Base-by-base conservation (phyloP, 2,329 filamentous ascomycete genomes). In the Cryphonectria radicalis region DNA sequence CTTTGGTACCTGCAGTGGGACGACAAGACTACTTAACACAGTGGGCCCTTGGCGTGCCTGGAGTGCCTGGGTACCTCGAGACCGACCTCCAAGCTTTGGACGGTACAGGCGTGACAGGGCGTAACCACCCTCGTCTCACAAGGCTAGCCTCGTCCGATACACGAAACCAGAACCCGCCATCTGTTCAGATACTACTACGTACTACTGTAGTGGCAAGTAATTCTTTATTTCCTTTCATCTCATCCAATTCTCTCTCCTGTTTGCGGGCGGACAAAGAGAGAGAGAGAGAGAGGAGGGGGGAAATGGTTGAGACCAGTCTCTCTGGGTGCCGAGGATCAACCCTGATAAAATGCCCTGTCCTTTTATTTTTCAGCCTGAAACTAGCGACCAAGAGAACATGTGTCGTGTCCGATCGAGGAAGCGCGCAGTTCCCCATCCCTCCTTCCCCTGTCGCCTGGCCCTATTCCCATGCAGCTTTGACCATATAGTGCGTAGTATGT, bases 81-180 rank as follows among this genome's bases (percentile, higher is more conserved):
- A 57, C 53, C 25, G 53, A n/a, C 46, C 46, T 50, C 22, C 7
- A n/a, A 50, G 46, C 53, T 4, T 10, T 4, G 25, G 53, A 14
- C 32, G 53, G 25, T 17, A 57, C 53, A 57, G 25, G 22, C 32
- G 32, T 32, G 28, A n/a, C 32, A 37, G 59, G 35, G 59, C 59
- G n/a, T 62, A 19, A 40, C 57, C 59, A 62, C 35, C 19, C 35
- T 40, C 59, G 42, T 65, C 63, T 65, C 63, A 65, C 63, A 37
- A 50, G 63, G 42, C 63, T 65, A 65, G 63, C 43, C 43, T 65
- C 43, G 42, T 65, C 63, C 43, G 63, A 43, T 43, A 43, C 62
- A 32, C 63, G 63, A 65, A 65, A 65, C 63, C 42, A 65, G 63
- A 35, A 53, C 63, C 63, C 42, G 22, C 42, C 25, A 13, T 25